These are phyloP conservation scores for Phytopythium boreale DNA, from an alignment of 352 stramenopile species.

Conservation along the genomic window DNA sequence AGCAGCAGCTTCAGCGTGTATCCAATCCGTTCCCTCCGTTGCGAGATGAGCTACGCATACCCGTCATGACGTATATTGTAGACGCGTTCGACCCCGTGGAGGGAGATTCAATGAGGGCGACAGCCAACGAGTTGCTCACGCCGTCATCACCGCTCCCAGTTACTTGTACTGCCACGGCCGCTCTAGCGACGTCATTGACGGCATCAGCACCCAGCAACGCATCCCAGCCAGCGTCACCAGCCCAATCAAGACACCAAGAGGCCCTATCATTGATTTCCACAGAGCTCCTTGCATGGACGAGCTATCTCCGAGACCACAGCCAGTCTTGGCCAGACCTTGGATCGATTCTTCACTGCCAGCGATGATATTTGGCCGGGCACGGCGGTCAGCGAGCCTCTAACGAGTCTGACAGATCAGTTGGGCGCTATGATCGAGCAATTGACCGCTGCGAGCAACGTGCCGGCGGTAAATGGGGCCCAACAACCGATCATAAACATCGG, in stretches of 20 bases:
- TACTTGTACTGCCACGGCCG: not conserved
- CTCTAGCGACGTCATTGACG: not conserved
- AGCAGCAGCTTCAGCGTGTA: slow-evolving; percentile 14
- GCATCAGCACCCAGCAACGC: not conserved
- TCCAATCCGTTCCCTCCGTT: not conserved
- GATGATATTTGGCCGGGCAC: not conserved
- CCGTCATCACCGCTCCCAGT: not conserved
- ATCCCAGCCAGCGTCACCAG: not conserved
- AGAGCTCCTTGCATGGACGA: not conserved
- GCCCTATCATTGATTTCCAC: not conserved
- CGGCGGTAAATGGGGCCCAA: not conserved
- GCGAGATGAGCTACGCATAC: not conserved
- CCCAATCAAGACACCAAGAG: not conserved
- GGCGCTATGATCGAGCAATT: not conserved
- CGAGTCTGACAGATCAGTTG: not conserved
- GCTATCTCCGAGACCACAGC: not conserved
- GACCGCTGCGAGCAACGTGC: not conserved
- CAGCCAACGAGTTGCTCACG: not conserved
- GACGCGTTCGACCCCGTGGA: slow-evolving; percentile 3
- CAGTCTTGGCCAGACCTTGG: not conserved
- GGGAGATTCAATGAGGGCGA: not conserved
- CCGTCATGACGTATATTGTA: slow-evolving; percentile 1
- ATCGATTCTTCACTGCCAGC: not conserved
- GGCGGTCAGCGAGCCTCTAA: not conserved
- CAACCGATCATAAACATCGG: not conserved